Conservation (phyloP, 306 rosid genomes). For the Corylus avellana region DNA sequence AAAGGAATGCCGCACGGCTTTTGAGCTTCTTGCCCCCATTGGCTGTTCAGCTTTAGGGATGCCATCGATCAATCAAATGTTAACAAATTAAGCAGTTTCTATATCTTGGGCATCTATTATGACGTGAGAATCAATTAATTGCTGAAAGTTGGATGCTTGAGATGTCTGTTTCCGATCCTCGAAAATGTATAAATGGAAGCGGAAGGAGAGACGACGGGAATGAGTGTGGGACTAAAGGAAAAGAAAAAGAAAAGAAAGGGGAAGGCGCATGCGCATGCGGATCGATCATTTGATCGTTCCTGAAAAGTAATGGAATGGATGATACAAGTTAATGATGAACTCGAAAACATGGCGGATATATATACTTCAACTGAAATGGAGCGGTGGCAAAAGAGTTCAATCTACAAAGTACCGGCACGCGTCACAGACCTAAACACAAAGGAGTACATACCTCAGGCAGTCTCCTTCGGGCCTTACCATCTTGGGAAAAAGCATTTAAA, state of each 20-base stretch:
- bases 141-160: background rate
- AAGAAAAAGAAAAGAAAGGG: background rate
- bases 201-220: background rate
- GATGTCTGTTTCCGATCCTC: background rate
- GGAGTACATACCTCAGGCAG: conserved; percentile 46
- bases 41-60: too few relatives aligned
- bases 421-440: conserved; percentile 16
- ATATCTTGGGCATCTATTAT: background rate
- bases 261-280: background rate
- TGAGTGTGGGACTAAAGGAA: too few relatives aligned
- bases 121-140: background rate
- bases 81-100: too few relatives aligned
- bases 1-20: too few relatives aligned
- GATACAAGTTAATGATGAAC: background rate
- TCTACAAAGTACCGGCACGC: conserved; percentile 42
- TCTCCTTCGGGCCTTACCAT: conserved; percentile 71
- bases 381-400: conserved; percentile 16
- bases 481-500: background rate
- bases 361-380: too few relatives aligned
- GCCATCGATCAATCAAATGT: too few relatives aligned
- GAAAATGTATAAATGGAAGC: background rate
- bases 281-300: background rate
- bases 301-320: background rate
- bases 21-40: too few relatives aligned
- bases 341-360: background rate